Evolutionary conservation across 495 filamentous ascomycete species (phyloP).

Genomic region (Chaetomidium leptoderma): DNA sequence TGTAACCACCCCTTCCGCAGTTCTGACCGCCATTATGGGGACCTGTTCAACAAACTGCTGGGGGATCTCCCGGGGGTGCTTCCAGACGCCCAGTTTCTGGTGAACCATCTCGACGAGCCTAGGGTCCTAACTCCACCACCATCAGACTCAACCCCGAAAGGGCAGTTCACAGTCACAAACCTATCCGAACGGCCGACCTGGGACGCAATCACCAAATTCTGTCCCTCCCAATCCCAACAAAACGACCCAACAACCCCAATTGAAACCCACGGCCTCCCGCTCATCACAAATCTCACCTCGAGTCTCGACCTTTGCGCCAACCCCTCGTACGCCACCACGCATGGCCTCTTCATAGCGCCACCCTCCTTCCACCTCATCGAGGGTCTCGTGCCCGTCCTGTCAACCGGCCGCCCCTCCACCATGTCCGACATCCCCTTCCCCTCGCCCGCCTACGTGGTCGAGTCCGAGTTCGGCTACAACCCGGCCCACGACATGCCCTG

Average conservation of each 20-base stretch:
- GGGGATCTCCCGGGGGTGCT: slow-evolving; percentile 54
- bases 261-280: slow-evolving; percentile 25
- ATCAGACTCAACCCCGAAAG: background rate
- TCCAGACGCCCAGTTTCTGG: slow-evolving; percentile 70
- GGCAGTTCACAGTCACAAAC: slow-evolving; percentile 2
- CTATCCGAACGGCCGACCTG: slow-evolving; percentile 18
- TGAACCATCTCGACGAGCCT: slow-evolving; percentile 76
- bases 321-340: slow-evolving; percentile 25
- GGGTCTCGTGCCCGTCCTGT: slow-evolving; percentile 37
- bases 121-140: slow-evolving; percentile 56
- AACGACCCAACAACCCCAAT: background rate
- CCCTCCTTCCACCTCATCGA: slow-evolving; percentile 27
- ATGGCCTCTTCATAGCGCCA: slow-evolving; percentile 31
- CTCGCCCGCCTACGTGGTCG: slow-evolving; percentile 30
- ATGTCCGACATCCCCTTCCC: slow-evolving; percentile 42
- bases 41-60: slow-evolving; percentile 47
- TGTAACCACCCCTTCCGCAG: slow-evolving; percentile 26
- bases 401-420: slow-evolving; percentile 33
- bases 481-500: slow-evolving; percentile 36
- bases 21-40: slow-evolving; percentile 25
- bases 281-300: slow-evolving; percentile 21
- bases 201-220: slow-evolving; percentile 21
- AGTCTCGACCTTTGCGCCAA: slow-evolving; percentile 29
- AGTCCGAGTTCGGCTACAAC: slow-evolving; percentile 35
- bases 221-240: background rate